A percentile compares a stretch with the other conserved stretches of the same genome.
phyloP scores from a whole-genome alignment of 2,329 filamentous ascomycete species.

The Biscogniauxia mediterranea region DNA sequence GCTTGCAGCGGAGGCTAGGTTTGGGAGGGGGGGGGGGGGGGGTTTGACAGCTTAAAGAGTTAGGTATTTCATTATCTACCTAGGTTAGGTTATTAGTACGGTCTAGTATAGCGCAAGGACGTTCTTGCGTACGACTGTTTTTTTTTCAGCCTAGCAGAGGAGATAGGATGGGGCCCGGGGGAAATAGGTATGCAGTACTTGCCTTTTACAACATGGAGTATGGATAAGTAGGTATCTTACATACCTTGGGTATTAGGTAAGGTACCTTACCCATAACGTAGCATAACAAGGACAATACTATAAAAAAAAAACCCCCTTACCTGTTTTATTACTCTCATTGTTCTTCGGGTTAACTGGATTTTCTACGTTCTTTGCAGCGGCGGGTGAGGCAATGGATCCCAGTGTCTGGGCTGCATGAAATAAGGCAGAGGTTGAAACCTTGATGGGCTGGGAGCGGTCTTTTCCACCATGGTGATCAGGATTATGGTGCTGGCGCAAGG shows the following conservation, averaged over 20 bases:
- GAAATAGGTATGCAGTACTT: no score
- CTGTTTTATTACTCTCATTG: background rate
- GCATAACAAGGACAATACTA: no score
- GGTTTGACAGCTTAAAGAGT: background rate
- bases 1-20: background rate
- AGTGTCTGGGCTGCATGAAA: constrained; percentile 1
- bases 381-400: background rate
- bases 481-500: background rate
- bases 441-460: background rate
- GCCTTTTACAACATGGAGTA: background rate
- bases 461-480: background rate
- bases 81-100: background rate
- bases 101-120: background rate
- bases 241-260: background rate
- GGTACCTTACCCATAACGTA: background rate
- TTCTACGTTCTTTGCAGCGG: background rate
- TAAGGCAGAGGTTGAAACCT: background rate
- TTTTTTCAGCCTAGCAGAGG: background rate
- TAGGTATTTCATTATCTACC: background rate
- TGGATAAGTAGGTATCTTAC: background rate
- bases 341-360: background rate
- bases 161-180: no score
- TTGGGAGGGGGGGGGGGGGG: background rate
- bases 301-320: background rate
- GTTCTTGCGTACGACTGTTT: background rate